Evolutionary conservation across 2,329 filamentous ascomycete species (phyloP), one percentile per base, ranked within the genome.

Genomic region (Didymella segeticola): DNA sequence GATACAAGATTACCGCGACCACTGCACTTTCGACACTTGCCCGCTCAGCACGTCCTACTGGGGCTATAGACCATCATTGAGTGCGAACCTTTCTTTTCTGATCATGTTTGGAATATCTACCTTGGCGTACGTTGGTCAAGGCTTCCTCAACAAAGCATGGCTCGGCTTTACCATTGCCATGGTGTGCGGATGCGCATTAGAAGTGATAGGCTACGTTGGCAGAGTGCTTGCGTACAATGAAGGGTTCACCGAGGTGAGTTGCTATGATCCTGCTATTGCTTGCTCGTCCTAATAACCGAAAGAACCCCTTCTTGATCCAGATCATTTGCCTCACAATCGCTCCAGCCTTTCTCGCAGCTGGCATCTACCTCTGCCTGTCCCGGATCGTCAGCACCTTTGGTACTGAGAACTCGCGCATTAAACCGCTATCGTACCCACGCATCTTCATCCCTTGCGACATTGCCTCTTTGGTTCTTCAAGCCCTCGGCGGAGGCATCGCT

Each of bases 281-380:
- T 17, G n/a, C 17, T 20, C 14, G 25, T 6, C 17, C 61, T 62
- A 17, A 63, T 47, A 31, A 17, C 6, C 11, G 14, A 2, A 25
- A 86, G 66, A 66, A 67, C 11, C 84, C 80, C 7, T 90, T 89
- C 67, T 80, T 89, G 68, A 80, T 88, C n/a, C 84, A 89, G 67
- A 87, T 88, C 58, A 81, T 83, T 56, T 86, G 83, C 70, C 77
- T 89, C 43, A 84, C 81, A 61, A 80, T 81, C 37, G 80, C 75
- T 0, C 69, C 69, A 9, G 82, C 83, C 48, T 86, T 83, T 69
- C 80, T 82, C 63, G 80, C 83, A 23, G 87, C 86, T 0, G 85
- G 84, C 53, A 85, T 89, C 66, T 90, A 89, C 69, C 81, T 89
- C 47, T 87, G 84, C 25, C 78, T 88, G 25, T 75, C 75, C 2